Evolutionary conservation across 495 filamentous ascomycete species (phyloP), one percentile per base, ranked within the genome.

Genomic region (Podospora tetraspora): DNA sequence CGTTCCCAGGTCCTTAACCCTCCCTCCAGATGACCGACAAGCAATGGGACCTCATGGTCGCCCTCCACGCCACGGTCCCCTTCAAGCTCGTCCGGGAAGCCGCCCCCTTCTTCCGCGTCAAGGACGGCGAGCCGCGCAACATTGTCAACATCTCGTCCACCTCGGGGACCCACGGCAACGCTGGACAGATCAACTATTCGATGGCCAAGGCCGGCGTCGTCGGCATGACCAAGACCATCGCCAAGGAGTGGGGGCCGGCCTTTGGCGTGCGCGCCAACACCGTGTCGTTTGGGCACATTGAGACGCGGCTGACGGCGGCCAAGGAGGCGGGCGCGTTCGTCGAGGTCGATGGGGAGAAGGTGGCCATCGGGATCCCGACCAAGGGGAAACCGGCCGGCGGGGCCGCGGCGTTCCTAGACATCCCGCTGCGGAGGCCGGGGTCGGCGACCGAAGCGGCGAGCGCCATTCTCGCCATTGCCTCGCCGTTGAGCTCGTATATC

Each of bases 201-300:
- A 81, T 92, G 43, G 92, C 91, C 59, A 95, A 96, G 80, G 89
- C 92, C 23, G 92, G 91, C 37, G 86, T 94, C 12, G 84, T 86
- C 12, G 92, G 92, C 2, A 80, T 96, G 7, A 91, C 90, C 63
- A 92, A 93, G 78, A 91, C 91, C 12, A 92, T 96, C 74, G 92
- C 92, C 27, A 96, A 96, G 80, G 92, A 96, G 83, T 96, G 92
- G 92, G 92, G 92, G 43, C 92, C 92, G 0, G 76, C 82, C 23
- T 96, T 92, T 72, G 92, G 92, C 58, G 92, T 96, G 2, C 83
- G 92, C 57, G 87, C 90, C 16, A 96, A 96, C 78, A 92, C 92
- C 19, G 81, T 95, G 66, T 91, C 92, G 52, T 94, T 94, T 68
- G 92, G 92, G 3, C 85, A 86, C 76, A 93, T 95, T 66, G 76